These are phyloP conservation scores for Penicillium sp. DNA, from an alignment of 2,329 filamentous ascomycete genomes.

Conservation along the genomic window DNA sequence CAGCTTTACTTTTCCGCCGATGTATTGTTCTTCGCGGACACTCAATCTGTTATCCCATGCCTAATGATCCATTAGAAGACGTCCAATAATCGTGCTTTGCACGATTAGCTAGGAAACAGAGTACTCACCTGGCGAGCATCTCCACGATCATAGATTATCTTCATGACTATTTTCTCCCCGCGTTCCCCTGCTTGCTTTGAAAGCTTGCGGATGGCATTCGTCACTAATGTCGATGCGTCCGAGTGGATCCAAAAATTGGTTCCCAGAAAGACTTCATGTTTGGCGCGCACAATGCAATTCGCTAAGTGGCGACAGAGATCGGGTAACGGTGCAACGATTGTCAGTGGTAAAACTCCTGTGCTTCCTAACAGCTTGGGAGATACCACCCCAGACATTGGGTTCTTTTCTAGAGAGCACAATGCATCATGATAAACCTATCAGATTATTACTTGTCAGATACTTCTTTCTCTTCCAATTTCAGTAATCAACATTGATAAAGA, in stretches of 20 bases:
- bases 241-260: constrained; percentile 76
- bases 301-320: constrained; percentile 73
- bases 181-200: constrained; percentile 62
- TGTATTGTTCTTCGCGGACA: constrained; percentile 59
- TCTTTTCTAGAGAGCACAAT: constrained; percentile 44
- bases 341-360: constrained; percentile 65
- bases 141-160: constrained; percentile 73
- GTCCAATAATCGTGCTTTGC: neutral
- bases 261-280: constrained; percentile 69
- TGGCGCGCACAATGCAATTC: constrained; percentile 70
- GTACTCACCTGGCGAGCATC: constrained; percentile 57
- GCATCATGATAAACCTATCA: constrained; percentile 64
- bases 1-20: constrained; percentile 57
- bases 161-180: constrained; percentile 62
- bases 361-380: constrained; percentile 61
- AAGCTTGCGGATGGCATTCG: constrained; percentile 67
- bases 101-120: neutral
- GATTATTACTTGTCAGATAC: neutral
- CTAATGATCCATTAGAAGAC: constrained; percentile 21
- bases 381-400: constrained; percentile 50
- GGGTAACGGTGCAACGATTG: constrained; percentile 66
- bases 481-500: neutral
- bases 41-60: constrained; percentile 63
- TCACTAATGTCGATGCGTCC: constrained; percentile 65
- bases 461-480: no score